A percentile compares a stretch with the other conserved stretches of the same genome.
Conservation (phyloP, 192 early-diverging fungal species). For the Phycomyces blakesleeanus region DNA sequence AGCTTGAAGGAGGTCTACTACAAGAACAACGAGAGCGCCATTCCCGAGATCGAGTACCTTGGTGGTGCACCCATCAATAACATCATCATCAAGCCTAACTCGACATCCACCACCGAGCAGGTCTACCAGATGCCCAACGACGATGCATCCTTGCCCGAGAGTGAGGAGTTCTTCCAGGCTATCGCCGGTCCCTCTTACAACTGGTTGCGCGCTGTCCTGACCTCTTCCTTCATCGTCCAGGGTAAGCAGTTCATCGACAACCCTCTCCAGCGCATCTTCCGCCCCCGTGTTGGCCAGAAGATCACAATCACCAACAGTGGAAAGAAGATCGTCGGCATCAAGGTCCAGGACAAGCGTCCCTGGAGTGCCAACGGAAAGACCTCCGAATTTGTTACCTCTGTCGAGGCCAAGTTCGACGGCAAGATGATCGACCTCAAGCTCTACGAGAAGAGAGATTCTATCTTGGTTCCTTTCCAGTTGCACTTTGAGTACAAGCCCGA, state of each 20-base stretch:
- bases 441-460: conserved; percentile 58
- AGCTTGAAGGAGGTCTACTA: conserved; percentile 72
- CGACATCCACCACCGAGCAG: conserved; percentile 37
- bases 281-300: conserved; percentile 57
- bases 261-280: conserved; percentile 58
- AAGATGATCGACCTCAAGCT: conserved; percentile 58
- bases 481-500: conserved; percentile 77
- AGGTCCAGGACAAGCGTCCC: conserved; percentile 48
- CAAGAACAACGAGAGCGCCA: conserved; percentile 48
- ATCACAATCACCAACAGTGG: conserved; percentile 40
- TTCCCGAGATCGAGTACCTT: conserved; percentile 81
- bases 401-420: conserved; percentile 49
- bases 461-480: conserved; percentile 73
- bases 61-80: conserved; percentile 44
- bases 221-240: conserved; percentile 73
- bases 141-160: conserved; percentile 47
- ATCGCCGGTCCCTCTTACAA: conserved; percentile 68
- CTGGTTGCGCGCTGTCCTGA: conserved; percentile 86
- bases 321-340: conserved; percentile 39
- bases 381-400: conserved; percentile 42
- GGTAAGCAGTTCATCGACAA: conserved; percentile 66
- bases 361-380: conserved; percentile 53
- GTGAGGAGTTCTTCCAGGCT: conserved; percentile 63
- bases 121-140: conserved; percentile 58
- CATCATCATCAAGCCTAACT: conserved; percentile 39